Evolutionary conservation across 768 basidiomycete species (phyloP).

Genomic region (Mycena alexandri): DNA sequence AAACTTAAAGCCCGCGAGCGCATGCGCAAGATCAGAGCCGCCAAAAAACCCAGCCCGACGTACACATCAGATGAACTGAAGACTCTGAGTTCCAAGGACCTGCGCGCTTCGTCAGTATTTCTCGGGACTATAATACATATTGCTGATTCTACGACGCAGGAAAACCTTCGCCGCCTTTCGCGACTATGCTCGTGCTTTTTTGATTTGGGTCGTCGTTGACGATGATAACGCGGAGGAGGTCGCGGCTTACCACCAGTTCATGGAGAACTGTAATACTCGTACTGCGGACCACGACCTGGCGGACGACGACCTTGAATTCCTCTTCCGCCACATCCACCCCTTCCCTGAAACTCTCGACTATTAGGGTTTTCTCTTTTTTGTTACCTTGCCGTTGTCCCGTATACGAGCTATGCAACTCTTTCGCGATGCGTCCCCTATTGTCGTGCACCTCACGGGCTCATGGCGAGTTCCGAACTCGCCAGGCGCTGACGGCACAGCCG

Average conservation of each 20-base stretch:
- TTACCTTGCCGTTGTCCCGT: too few relatives aligned
- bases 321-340: slow-evolving; percentile 4
- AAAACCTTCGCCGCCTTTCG: background rate
- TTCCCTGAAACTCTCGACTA: too few relatives aligned
- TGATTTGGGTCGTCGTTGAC: slow-evolving; percentile 3
- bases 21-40: too few relatives aligned
- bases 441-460: too few relatives aligned
- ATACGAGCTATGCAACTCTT: too few relatives aligned
- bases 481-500: too few relatives aligned
- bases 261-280: background rate
- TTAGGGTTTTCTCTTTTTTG: too few relatives aligned
- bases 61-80: background rate
- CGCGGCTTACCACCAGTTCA: background rate
- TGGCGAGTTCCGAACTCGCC: too few relatives aligned
- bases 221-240: background rate
- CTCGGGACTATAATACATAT: background rate
- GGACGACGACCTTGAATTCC: slow-evolving; percentile 2
- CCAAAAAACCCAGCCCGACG: too few relatives aligned
- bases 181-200: background rate
- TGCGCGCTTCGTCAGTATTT: background rate
- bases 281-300: background rate
- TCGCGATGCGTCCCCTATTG: too few relatives aligned
- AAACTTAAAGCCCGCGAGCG: too few relatives aligned
- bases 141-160: background rate
- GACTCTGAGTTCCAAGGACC: background rate